Percentiles rank a stretch among this genome's conserved stretches.
These are phyloP conservation scores for Carnegiea gigantea DNA, from an alignment of 179 eudicot species.

Conservation along the genomic window DNA sequence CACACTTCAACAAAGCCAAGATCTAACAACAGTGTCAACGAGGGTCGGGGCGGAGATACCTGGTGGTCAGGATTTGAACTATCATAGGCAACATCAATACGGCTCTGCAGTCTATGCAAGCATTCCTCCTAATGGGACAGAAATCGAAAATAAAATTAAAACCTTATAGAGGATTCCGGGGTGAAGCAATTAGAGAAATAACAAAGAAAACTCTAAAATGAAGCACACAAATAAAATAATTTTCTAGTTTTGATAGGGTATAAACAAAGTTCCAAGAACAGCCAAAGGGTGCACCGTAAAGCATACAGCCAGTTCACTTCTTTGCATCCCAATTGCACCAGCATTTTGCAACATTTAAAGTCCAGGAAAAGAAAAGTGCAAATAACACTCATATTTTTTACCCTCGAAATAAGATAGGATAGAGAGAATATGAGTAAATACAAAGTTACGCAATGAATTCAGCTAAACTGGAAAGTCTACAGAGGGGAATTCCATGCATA, in stretches of 20 bases:
- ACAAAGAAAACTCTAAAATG: slow-evolving; percentile 7
- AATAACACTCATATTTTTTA: not conserved
- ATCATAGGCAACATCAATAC: slow-evolving; percentile 77
- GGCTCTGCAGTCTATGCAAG: slow-evolving; percentile 72
- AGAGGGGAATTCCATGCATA: not conserved
- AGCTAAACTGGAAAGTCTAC: not conserved
- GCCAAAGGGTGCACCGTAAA: not conserved
- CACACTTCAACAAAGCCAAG: not conserved
- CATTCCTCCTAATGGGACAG: slow-evolving; percentile 69
- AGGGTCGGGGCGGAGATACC: slow-evolving; percentile 36
- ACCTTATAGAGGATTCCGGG: not conserved
- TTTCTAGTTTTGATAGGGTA: not conserved
- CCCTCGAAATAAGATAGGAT: not conserved
- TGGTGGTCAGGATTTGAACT: slow-evolving; percentile 77
- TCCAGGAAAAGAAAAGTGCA: not conserved
- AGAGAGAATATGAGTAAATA: not conserved
- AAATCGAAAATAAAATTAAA: slow-evolving; percentile 11
- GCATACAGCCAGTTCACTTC: not conserved
- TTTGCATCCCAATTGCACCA: not conserved
- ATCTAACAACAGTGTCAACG: not conserved
- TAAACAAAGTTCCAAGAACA: not conserved
- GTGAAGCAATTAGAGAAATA: not conserved
- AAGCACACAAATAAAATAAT: slow-evolving; percentile 1
- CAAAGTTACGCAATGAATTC: not conserved
- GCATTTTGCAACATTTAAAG: not conserved